Conservation (phyloP, 306 rosid genomes). For the Cicer pinnatifidum region DNA sequence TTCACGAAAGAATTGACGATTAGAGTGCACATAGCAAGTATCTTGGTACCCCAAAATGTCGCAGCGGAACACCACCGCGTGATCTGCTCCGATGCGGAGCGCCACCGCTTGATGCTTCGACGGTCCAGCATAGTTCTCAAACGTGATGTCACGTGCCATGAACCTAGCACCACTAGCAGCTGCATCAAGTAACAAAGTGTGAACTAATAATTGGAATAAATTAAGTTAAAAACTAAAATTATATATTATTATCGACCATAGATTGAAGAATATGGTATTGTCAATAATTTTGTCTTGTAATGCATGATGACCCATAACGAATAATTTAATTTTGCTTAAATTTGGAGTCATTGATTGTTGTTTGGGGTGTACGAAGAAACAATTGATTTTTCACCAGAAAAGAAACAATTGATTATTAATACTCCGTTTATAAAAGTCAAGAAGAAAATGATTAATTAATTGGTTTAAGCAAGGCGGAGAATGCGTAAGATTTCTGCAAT, state of each 20-base stretch:
- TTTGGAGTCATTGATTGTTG: background rate
- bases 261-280: background rate
- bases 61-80: conserved; percentile 76
- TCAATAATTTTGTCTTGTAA: background rate
- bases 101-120: conserved; percentile 88
- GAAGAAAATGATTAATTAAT: conserved; percentile 32
- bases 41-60: conserved; percentile 73
- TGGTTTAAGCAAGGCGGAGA: conserved; percentile 13
- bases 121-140: conserved; percentile 85
- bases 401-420: background rate
- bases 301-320: conserved; percentile 25
- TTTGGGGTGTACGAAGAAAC: background rate
- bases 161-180: conserved; percentile 85
- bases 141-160: conserved; percentile 81
- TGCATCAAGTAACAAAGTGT: conserved; percentile 37
- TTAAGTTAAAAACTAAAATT: background rate
- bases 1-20: conserved; percentile 84
- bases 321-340: conserved; percentile 31
- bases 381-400: background rate
- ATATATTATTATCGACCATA: background rate
- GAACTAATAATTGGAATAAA: background rate
- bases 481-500: conserved; percentile 42
- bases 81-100: conserved; percentile 87
- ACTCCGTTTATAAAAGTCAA: conserved; percentile 26
- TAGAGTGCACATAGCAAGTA: conserved; percentile 82